Base-by-base conservation (phyloP, 1,284 basidiomycete species). In the Trametes pubescens region DNA sequence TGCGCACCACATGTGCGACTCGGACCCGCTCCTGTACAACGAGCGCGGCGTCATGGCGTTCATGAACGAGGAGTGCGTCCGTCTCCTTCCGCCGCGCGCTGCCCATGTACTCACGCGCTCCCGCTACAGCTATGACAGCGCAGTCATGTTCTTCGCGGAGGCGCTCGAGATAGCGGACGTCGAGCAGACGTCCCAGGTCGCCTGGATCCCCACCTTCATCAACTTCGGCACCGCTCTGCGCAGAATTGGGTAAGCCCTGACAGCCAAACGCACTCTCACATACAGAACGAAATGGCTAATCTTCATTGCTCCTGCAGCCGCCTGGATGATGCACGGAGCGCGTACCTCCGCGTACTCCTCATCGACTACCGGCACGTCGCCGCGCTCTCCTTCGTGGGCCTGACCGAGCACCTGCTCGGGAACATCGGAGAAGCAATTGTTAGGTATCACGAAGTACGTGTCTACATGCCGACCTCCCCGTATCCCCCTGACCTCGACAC, bases 21-120 rank as follows among this genome's bases (percentile, higher is more conserved):
- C 86, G 3, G 98, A 99, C 75, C 95, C 98, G 24, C 80, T 99
- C 57, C 80, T 98, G 37, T 82, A 92, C 57, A 99, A 99, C 74
- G 98, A 99, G 79, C 82, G 93, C 6, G 98, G 96, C 2, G 95
- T 99, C 0, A 93, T 98, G 80, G 90, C 91, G 4, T 98, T 92
- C 78, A 93, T 94, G 72, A 90, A 89, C 57, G 90, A 88, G 76
- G 82, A 93, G 93, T 95, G 73, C 75, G 91, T 85, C 11, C 37
- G 0, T 44, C 49, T 57, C 53, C 16, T 35, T 52, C 22, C n/a
- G 24, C 10, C n/a, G 29, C 21, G 8, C 35, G 26, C 22, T 8
- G 8, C 24, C 22, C 34, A 29, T 29, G 16, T 53, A 48, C 46
- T 43, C 11, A 51, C 10, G n/a, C 22, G 29, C 38, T n/a, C 32